Evolutionary conservation across 805 yeast species (phyloP).

Genomic region (Hyphopichia homilentoma): DNA sequence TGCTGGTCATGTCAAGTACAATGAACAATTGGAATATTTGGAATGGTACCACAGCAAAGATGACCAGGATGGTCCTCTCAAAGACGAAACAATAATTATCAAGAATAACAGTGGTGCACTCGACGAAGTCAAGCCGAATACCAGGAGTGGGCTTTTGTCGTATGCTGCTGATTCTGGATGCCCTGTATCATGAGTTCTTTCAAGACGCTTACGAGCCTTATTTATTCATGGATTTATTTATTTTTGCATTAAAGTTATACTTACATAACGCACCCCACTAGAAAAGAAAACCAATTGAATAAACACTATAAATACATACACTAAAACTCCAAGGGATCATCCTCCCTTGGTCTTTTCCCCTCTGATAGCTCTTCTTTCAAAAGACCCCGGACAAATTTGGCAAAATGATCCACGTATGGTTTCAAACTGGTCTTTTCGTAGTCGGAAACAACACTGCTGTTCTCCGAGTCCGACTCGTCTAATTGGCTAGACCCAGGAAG

Average conservation of each 20-base stretch:
- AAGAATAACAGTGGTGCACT: conserved; percentile 36
- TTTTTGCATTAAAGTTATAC: too few relatives aligned
- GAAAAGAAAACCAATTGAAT: too few relatives aligned
- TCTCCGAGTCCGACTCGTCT: conserved; percentile 16
- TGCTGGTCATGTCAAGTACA: conserved; percentile 54
- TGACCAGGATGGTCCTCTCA: conserved; percentile 7
- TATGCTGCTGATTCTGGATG: conserved; percentile 4
- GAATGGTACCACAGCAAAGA: conserved; percentile 63
- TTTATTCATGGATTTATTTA: too few relatives aligned
- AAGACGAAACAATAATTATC: conserved; percentile 29
- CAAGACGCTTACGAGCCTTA: not conserved
- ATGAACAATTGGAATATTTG: conserved; percentile 49
- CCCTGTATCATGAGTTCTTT: conserved; percentile 5
- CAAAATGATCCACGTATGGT: conserved; percentile 67
- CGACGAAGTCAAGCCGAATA: conserved; percentile 17
- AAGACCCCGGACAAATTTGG: conserved; percentile 55
- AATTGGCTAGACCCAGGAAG: conserved; percentile 23
- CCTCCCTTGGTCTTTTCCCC: conserved; percentile 31
- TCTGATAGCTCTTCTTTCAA: conserved; percentile 50
- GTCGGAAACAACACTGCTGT: conserved; percentile 29
- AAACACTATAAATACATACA: too few relatives aligned
- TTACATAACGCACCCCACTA: too few relatives aligned
- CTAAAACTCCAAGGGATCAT: conserved; percentile 31
- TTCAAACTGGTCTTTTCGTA: conserved; percentile 66
- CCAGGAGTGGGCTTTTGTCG: conserved; percentile 2